phyloP scores from a whole-genome alignment of 1,139 yeast genomes.

The Geotrichum bryndzae region DNA sequence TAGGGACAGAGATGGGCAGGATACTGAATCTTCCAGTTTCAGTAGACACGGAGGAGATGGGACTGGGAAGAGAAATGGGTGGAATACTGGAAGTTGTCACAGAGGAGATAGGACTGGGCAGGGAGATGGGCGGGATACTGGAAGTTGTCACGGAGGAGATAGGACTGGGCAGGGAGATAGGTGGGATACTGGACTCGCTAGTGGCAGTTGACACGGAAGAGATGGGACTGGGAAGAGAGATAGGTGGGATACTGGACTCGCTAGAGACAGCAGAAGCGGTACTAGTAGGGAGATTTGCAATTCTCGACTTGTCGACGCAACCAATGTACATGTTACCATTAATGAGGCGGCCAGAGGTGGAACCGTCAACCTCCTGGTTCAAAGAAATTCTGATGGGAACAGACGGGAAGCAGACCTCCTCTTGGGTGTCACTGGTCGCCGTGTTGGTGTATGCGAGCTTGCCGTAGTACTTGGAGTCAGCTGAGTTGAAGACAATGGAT shows the following conservation, averaged over 20 bases:
- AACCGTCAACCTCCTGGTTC: slow-evolving; percentile 8
- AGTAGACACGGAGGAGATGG: too few species aligned
- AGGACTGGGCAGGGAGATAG: background rate
- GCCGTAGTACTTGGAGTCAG: slow-evolving; percentile 16
- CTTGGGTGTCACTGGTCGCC: slow-evolving; percentile 9
- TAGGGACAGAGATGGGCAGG: too few species aligned
- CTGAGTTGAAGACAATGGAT: slow-evolving; percentile 16
- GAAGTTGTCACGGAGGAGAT: too few species aligned
- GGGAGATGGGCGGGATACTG: too few species aligned
- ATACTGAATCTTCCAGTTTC: too few species aligned
- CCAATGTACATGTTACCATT: slow-evolving; percentile 19
- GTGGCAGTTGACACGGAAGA: background rate
- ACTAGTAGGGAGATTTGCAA: background rate
- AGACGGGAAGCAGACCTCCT: slow-evolving; percentile 17
- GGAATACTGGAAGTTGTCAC: too few species aligned
- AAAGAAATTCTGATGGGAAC: slow-evolving; percentile 17
- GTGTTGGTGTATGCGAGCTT: slow-evolving; percentile 15
- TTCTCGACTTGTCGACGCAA: slow-evolving; percentile 14
- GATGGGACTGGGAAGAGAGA: background rate
- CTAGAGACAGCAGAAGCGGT: background rate
- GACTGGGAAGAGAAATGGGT: too few species aligned
- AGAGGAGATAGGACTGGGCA: too few species aligned
- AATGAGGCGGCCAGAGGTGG: slow-evolving; percentile 13
- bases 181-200: background rate
- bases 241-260: background rate